Evolutionary conservation across 192 early-diverging fungal genomes (phyloP).

Genomic region (Entrophospora sp.): DNA sequence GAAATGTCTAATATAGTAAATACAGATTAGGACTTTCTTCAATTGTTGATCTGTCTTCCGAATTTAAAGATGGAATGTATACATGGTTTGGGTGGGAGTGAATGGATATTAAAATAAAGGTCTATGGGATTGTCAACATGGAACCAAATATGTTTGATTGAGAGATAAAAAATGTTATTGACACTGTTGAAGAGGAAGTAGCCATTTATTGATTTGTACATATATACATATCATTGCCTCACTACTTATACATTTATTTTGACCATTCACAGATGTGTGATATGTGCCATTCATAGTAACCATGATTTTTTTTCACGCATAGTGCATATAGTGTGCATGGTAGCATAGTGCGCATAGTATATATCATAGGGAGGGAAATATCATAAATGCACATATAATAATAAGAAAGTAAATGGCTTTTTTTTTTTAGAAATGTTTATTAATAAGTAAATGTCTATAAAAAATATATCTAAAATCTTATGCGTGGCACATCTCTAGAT

Average conservation of each 20-base stretch:
- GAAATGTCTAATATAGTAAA: background rate
- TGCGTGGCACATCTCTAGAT: no score
- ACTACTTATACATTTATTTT: conserved; percentile 6
- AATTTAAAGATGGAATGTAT: conserved; percentile 20
- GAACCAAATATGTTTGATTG: conserved; percentile 8
- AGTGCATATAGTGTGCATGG: no score
- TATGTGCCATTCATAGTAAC: no score
- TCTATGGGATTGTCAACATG: conserved; percentile 16
- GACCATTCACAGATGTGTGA: background rate
- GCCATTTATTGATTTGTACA: background rate
- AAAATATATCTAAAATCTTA: no score
- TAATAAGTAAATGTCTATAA: no score
- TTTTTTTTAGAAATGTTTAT: no score
- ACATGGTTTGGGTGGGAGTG: conserved; percentile 16
- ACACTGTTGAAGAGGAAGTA: conserved; percentile 3
- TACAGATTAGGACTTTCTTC: conserved; percentile 18
- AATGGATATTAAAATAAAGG: conserved; percentile 14
- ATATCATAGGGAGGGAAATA: no score
- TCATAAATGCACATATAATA: no score
- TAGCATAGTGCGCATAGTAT: no score
- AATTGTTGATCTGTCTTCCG: conserved; percentile 18
- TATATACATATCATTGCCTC: background rate
- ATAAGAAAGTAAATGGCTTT: no score
- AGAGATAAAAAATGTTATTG: conserved; percentile 6
- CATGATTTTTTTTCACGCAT: no score